Percentiles rank a stretch among this genome's conserved stretches.
Conservation (phyloP, 1,284 basidiomycete genomes). For the Rhodotorula sp. region DNA sequence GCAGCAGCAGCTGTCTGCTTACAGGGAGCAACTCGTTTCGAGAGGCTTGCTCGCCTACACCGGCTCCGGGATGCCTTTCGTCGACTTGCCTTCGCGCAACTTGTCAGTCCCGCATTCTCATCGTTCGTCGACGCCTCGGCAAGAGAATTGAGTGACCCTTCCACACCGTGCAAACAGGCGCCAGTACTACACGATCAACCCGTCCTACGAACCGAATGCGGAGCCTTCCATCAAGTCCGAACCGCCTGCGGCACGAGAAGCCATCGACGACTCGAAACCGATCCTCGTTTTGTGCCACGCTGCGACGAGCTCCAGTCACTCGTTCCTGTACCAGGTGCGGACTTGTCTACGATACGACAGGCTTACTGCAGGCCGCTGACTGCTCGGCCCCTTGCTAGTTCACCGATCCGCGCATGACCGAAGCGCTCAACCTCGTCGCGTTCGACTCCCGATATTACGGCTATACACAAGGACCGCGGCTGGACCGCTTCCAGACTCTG, state of each 20-base stretch:
- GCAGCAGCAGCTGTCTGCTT: too few species aligned
- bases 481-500: conserved; percentile 14
- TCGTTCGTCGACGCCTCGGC: neutral
- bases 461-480: neutral
- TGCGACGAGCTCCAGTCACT: conserved; percentile 9
- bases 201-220: neutral
- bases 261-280: conserved; percentile 9
- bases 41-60: too few species aligned
- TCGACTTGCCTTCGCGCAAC: conserved; percentile 7
- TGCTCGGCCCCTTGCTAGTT: neutral
- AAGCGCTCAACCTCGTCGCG: conserved; percentile 20
- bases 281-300: conserved; percentile 18
- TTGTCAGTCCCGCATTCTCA: conserved; percentile 1
- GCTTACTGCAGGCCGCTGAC: neutral
- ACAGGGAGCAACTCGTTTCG: too few species aligned
- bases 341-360: neutral
- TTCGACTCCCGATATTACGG: conserved; percentile 28
- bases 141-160: too few species aligned
- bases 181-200: conserved; percentile 27
- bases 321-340: conserved; percentile 24
- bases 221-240: neutral
- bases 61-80: conserved; percentile 10
- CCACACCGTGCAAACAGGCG: conserved; percentile 5
- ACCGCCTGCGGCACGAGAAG: neutral
- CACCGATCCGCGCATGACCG: conserved; percentile 4